Percentiles rank a stretch among this genome's conserved stretches.
These are phyloP conservation scores for Penicillium cinerascens DNA, from an alignment of 495 filamentous ascomycete species.

Conservation along the genomic window DNA sequence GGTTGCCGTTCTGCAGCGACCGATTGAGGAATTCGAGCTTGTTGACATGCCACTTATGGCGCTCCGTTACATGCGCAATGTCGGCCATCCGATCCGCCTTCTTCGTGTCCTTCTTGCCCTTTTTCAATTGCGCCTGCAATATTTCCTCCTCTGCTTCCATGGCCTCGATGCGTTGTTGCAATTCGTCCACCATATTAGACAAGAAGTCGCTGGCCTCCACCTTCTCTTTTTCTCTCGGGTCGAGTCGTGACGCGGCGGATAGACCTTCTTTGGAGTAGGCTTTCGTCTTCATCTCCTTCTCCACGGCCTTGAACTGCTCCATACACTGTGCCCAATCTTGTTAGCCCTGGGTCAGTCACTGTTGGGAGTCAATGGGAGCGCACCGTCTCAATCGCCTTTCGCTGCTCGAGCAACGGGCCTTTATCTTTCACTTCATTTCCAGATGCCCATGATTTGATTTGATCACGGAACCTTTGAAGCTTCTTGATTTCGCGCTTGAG, in stretches of 20 bases:
- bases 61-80: conserved; percentile 78
- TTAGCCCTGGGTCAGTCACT: conserved; percentile 15
- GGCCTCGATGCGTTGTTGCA: conserved; percentile 87
- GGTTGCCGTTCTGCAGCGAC: conserved; percentile 84
- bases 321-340: conserved; percentile 67
- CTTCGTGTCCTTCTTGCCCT: conserved; percentile 77
- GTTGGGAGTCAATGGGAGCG: neutral
- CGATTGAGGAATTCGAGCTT: conserved; percentile 90
- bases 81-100: conserved; percentile 86
- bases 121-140: conserved; percentile 86
- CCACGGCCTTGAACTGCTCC: conserved; percentile 99
- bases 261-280: conserved; percentile 98
- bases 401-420: conserved; percentile 84
- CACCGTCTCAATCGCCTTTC: conserved; percentile 95
- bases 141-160: conserved; percentile 88
- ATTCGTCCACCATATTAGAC: conserved; percentile 81
- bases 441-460: conserved; percentile 98
- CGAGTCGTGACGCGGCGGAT: conserved; percentile 82
- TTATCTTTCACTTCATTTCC: conserved; percentile 99
- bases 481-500: conserved; percentile 99
- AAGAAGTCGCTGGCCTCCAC: conserved; percentile 81
- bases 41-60: conserved; percentile 92
- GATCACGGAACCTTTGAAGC: conserved; percentile 91
- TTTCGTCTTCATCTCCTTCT: conserved; percentile 99
- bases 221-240: conserved; percentile 94